Conservation (phyloP, 192 early-diverging fungal genomes). For the Coemansia sp. region DNA sequence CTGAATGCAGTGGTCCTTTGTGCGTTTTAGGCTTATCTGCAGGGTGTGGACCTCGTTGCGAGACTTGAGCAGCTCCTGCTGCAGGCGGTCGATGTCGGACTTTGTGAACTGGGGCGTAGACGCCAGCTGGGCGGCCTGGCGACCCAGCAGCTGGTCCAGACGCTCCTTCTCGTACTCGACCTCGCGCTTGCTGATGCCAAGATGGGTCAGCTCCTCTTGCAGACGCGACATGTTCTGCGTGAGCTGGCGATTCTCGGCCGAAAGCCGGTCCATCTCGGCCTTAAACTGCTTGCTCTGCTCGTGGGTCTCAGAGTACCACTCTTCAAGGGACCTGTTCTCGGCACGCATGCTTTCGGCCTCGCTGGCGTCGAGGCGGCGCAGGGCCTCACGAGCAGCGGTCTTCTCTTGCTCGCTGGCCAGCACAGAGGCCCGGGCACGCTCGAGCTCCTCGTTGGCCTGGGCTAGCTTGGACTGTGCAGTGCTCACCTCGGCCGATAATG, state of each 20-base stretch:
- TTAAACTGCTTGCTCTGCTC: conserved; percentile 30
- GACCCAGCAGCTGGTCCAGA: conserved; percentile 18
- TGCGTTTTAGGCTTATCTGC: conserved; percentile 39
- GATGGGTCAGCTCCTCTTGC: conserved; percentile 26
- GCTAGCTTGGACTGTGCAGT: conserved; percentile 29
- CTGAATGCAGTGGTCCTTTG: conserved; percentile 45
- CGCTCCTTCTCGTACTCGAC: conserved; percentile 23
- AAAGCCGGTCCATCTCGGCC: conserved; percentile 38
- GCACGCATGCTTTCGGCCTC: conserved; percentile 41
- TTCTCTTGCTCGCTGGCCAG: conserved; percentile 36
- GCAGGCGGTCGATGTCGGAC: conserved; percentile 34
- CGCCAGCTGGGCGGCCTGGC: conserved; percentile 17
- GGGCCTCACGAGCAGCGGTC: conserved; percentile 27
- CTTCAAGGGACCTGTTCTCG: conserved; percentile 38
- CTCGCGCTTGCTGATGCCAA: conserved; percentile 30
- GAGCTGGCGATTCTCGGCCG: conserved; percentile 51
- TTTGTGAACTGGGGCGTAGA: conserved; percentile 21
- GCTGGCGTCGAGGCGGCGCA: conserved; percentile 31
- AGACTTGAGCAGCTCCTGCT: conserved; percentile 43
- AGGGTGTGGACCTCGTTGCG: conserved; percentile 40
- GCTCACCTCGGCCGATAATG: conserved; percentile 16
- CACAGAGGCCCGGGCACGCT: conserved; percentile 21
- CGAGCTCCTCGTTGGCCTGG: conserved; percentile 40
- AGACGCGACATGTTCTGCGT: conserved; percentile 15
- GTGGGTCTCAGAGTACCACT: conserved; percentile 47